These are phyloP conservation scores for Xylaria nigripes DNA, from an alignment of 495 filamentous ascomycete species.

Conservation along the genomic window DNA sequence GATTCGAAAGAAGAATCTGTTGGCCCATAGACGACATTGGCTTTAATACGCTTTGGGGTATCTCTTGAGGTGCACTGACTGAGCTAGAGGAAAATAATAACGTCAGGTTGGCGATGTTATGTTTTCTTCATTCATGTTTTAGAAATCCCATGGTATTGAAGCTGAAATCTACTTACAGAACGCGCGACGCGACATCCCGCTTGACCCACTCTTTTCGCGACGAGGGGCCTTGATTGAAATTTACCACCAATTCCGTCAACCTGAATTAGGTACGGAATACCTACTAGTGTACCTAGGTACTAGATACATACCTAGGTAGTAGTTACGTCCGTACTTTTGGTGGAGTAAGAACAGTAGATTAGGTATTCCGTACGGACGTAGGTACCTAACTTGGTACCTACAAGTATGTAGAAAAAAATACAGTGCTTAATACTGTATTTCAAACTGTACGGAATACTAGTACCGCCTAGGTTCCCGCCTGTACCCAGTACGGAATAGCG, in stretches of 20 bases:
- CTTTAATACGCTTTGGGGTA: neutral
- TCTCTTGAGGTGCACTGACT: neutral
- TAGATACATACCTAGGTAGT: too few species aligned
- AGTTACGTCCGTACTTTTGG: too few species aligned
- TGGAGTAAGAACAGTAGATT: too few species aligned
- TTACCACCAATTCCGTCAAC: neutral
- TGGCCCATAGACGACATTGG: conserved; percentile 12
- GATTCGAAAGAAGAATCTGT: neutral
- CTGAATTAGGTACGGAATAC: too few species aligned
- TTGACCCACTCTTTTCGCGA: neutral
- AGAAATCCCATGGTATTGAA: neutral
- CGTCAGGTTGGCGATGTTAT: neutral
- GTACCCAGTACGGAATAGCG: conserved; percentile 1
- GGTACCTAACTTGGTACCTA: too few species aligned
- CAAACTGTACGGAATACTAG: neutral
- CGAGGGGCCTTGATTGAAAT: neutral
- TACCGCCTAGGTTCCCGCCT: neutral
- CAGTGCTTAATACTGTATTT: neutral
- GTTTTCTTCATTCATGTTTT: neutral
- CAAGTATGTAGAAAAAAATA: too few species aligned
- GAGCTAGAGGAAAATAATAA: neutral
- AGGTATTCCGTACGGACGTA: too few species aligned
- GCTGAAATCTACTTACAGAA: conserved; percentile 13
- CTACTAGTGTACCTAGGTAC: too few species aligned
- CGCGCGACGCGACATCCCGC: conserved; percentile 14